Percentiles rank a stretch among this genome's conserved stretches.
Conservation (phyloP, 2,329 filamentous ascomycete species). For the Capronia coronata region DNA sequence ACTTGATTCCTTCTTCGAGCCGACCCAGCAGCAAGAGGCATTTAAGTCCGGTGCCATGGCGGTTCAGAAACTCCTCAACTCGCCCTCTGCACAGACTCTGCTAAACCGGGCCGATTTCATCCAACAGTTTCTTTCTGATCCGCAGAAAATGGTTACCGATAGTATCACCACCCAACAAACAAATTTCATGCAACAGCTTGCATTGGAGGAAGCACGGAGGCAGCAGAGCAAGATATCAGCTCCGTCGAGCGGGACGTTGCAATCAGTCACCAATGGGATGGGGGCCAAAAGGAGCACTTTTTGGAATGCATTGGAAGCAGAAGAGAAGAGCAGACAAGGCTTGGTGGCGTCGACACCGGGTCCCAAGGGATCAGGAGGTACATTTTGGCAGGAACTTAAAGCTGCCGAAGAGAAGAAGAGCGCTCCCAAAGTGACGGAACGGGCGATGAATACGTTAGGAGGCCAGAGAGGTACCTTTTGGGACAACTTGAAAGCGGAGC, state of each 20-base stretch:
- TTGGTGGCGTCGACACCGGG: slow-evolving; percentile 12
- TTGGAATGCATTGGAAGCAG: slow-evolving; percentile 16
- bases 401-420: slow-evolving; percentile 21
- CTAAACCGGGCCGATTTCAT: slow-evolving; percentile 26
- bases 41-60: slow-evolving; percentile 23
- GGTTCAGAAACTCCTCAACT: slow-evolving; percentile 20
- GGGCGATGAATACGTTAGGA: neutral
- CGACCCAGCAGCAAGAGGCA: slow-evolving; percentile 23
- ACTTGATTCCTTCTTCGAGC: slow-evolving; percentile 25
- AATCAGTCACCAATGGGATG: slow-evolving; percentile 2
- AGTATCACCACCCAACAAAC: slow-evolving; percentile 19
- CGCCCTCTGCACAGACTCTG: slow-evolving; percentile 21
- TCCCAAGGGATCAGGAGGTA: slow-evolving; percentile 18
- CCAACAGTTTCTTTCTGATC: slow-evolving; percentile 24
- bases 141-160: slow-evolving; percentile 24
- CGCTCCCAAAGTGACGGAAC: slow-evolving; percentile 1
- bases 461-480: slow-evolving; percentile 19
- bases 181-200: slow-evolving; percentile 22
- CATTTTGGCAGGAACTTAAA: slow-evolving; percentile 26
- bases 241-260: neutral
- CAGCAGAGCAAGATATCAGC: slow-evolving; percentile 5
- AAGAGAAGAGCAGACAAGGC: slow-evolving; percentile 17
- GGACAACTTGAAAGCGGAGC: slow-evolving; percentile 21
- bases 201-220: slow-evolving; percentile 21
- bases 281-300: slow-evolving; percentile 12